Percentiles rank a stretch among this genome's conserved stretches.
These are phyloP conservation scores for Diplocarpon mali DNA, from an alignment of 2,329 filamentous ascomycete species.

Conservation along the genomic window DNA sequence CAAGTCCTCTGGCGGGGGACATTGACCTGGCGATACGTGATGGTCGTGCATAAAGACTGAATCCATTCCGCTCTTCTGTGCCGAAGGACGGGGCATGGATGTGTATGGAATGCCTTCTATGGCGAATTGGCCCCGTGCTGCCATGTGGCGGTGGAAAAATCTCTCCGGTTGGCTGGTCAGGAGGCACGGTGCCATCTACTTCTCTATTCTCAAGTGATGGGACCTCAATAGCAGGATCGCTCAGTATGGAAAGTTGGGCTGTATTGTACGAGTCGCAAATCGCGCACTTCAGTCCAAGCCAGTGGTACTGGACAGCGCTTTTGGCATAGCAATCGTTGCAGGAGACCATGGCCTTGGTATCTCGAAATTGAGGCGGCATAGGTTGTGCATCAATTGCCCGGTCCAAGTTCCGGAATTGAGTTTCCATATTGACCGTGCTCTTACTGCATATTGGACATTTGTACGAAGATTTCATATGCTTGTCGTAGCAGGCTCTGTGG, in stretches of 20 bases:
- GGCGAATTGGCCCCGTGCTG: conserved; percentile 11
- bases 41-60: conserved; percentile 19
- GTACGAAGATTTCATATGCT: conserved; percentile 83
- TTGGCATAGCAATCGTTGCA: conserved; percentile 94
- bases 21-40: conserved; percentile 26
- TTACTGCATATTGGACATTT: conserved; percentile 96
- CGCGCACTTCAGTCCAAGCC: conserved; percentile 83
- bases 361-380: conserved; percentile 75
- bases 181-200: conserved; percentile 11
- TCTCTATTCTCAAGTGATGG: conserved; percentile 18
- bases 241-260: conserved; percentile 50
- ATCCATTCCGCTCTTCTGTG: conserved; percentile 9
- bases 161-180: conserved; percentile 14
- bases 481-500: conserved; percentile 77
- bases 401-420: conserved; percentile 84
- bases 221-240: conserved; percentile 27
- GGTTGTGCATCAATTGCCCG: conserved; percentile 79
- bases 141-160: conserved; percentile 5
- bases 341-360: conserved; percentile 71
- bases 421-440: conserved; percentile 95
- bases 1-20: conserved; percentile 25
- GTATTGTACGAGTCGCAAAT: conserved; percentile 63
- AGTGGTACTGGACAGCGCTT: conserved; percentile 81
- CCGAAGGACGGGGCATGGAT: conserved; percentile 10
- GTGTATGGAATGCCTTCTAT: conserved; percentile 25